Percentiles rank a stretch among this genome's conserved stretches.
Evolutionary conservation across 2,329 filamentous ascomycete species (phyloP).

Genomic region (Albophoma yamanashiensis): DNA sequence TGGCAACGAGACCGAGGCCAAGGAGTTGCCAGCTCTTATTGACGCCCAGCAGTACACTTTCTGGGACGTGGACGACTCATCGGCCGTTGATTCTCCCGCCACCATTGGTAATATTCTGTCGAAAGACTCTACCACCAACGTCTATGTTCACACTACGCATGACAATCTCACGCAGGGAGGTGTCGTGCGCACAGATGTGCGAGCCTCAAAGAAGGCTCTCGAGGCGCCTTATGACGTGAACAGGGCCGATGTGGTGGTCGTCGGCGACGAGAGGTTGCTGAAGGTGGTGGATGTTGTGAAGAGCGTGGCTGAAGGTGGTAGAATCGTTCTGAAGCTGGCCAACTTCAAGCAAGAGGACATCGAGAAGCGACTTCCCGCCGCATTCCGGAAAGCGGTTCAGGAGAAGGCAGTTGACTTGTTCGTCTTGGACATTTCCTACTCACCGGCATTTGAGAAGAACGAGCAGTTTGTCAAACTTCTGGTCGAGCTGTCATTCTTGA

Average conservation of each 20-base stretch:
- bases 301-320: slow-evolving; percentile 58
- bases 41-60: slow-evolving; percentile 78
- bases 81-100: slow-evolving; percentile 52
- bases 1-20: slow-evolving; percentile 42
- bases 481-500: slow-evolving; percentile 73
- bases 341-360: slow-evolving; percentile 79
- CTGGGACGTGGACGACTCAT: slow-evolving; percentile 79
- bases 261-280: slow-evolving; percentile 72
- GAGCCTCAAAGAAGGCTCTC: slow-evolving; percentile 70
- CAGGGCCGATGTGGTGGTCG: slow-evolving; percentile 66
- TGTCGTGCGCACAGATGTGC: slow-evolving; percentile 71
- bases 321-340: slow-evolving; percentile 64
- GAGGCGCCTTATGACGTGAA: slow-evolving; percentile 76
- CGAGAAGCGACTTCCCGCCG: slow-evolving; percentile 71
- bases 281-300: slow-evolving; percentile 65
- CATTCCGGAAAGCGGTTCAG: slow-evolving; percentile 60
- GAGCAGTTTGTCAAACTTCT: slow-evolving; percentile 55
- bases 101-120: slow-evolving; percentile 51
- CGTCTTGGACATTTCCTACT: slow-evolving; percentile 61
- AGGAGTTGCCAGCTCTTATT: slow-evolving; percentile 31
- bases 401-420: slow-evolving; percentile 62
- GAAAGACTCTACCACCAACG: slow-evolving; percentile 57
- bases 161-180: slow-evolving; percentile 66
- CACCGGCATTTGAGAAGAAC: slow-evolving; percentile 58
- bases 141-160: slow-evolving; percentile 51